A percentile compares a stretch with the other conserved stretches of the same genome.
Conservation (phyloP, 306 rosid species). For the Gastrolobium villosum region DNA sequence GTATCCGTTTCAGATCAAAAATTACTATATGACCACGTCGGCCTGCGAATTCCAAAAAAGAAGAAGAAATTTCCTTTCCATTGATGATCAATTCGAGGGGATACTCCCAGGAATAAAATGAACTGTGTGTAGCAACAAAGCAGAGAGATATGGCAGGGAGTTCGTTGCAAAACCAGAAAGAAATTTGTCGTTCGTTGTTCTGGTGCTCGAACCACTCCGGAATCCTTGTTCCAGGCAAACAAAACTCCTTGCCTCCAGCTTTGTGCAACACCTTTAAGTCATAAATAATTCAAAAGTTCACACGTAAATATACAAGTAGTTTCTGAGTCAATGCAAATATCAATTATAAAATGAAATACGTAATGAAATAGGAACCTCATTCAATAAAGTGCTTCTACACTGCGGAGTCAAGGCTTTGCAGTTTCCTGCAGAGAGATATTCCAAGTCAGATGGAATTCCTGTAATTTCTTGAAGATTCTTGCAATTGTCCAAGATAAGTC, state of each 20-base stretch:
- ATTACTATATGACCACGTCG: too few species aligned
- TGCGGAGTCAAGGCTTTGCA: not conserved
- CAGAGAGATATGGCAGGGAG: not conserved
- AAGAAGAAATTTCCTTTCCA: too few species aligned
- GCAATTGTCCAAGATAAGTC: not conserved
- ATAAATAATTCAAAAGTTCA: not conserved
- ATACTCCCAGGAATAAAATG: too few species aligned
- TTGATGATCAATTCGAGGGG: too few species aligned
- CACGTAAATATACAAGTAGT: not conserved
- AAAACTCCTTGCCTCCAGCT: not conserved
- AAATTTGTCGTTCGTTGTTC: too few species aligned
- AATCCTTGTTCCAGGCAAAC: not conserved
- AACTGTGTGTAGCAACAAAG: not conserved
- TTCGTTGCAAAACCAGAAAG: not conserved
- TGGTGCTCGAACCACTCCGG: not conserved
- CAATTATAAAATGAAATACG: too few species aligned
- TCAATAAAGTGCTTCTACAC: too few species aligned
- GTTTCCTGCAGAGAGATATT: not conserved
- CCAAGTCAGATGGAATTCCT: not conserved
- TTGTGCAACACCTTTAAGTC: not conserved
- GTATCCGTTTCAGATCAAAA: too few species aligned
- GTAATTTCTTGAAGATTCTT: not conserved
- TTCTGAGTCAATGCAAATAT: not conserved
- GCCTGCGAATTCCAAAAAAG: too few species aligned
- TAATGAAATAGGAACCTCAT: too few species aligned